phyloP scores from a whole-genome alignment of 306 rosid species.

The Inga laurina region DNA sequence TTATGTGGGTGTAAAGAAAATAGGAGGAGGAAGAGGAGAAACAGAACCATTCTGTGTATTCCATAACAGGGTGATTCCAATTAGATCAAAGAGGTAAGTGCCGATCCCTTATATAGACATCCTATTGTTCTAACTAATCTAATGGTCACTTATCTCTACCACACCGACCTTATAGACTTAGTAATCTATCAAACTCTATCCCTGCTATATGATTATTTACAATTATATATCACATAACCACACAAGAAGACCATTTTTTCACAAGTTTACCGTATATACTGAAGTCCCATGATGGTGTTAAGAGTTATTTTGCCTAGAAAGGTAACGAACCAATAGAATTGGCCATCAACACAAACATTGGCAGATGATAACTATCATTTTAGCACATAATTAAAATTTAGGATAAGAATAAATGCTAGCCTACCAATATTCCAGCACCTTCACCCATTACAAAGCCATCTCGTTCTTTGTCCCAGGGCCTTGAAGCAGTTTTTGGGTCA shows the following conservation, averaged over 20 bases:
- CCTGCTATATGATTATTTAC: too few species aligned
- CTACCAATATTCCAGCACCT: conserved; percentile 96
- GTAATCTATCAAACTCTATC: too few species aligned
- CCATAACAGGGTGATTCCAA: too few species aligned
- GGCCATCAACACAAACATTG: neutral
- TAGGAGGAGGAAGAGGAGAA: too few species aligned
- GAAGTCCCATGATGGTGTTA: neutral
- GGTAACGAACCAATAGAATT: neutral
- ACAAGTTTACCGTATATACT: neutral
- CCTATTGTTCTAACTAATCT: too few species aligned
- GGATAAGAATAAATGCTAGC: conserved; percentile 27
- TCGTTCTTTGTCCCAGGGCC: conserved; percentile 98
- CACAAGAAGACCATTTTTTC: neutral
- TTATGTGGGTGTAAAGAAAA: too few species aligned
- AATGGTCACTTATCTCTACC: too few species aligned
- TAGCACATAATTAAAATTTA: neutral
- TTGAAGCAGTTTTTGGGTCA: conserved; percentile 96
- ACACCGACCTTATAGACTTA: too few species aligned
- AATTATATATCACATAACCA: neutral
- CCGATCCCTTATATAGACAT: too few species aligned
- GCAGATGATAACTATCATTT: neutral
- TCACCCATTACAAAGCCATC: conserved; percentile 99
- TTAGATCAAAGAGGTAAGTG: too few species aligned
- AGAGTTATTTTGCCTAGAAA: neutral
- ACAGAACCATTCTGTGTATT: too few species aligned